A percentile compares a stretch with the other conserved stretches of the same genome.
Evolutionary conservation across 1,284 basidiomycete species (phyloP).

Genomic region (Leccinum colubrinum): DNA sequence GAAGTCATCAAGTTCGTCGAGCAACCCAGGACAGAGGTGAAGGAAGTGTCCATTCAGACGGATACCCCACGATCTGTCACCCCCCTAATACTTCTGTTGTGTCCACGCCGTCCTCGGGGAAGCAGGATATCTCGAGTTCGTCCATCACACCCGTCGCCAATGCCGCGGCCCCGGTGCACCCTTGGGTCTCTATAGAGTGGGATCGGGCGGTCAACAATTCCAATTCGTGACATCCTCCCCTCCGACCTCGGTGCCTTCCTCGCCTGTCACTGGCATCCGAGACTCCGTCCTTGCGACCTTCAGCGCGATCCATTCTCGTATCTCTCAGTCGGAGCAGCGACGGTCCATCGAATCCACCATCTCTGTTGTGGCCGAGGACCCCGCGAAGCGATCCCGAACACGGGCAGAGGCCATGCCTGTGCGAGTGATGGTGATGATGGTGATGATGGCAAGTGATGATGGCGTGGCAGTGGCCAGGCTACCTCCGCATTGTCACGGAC

Average conservation of each 20-base stretch:
- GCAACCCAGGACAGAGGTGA: constrained; percentile 56
- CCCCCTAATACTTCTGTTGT: constrained; percentile 27
- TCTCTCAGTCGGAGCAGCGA: constrained; percentile 41
- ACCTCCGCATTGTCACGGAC: neutral
- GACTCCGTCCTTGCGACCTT: constrained; percentile 38
- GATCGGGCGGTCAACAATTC: constrained; percentile 64
- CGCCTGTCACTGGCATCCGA: constrained; percentile 43
- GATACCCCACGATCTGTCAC: constrained; percentile 60
- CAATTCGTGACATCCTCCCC: constrained; percentile 58
- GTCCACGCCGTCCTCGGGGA: constrained; percentile 30
- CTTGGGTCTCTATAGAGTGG: constrained; percentile 53
- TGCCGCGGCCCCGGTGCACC: constrained; percentile 25
- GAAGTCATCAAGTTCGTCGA: constrained; percentile 31
- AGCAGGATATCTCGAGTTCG: constrained; percentile 28
- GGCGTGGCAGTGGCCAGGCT: neutral
- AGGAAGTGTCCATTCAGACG: constrained; percentile 76
- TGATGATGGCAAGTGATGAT: neutral
- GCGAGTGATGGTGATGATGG: neutral
- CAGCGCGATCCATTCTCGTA: constrained; percentile 38
- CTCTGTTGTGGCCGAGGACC: constrained; percentile 46
- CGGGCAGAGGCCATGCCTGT: neutral
- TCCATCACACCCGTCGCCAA: constrained; percentile 29
- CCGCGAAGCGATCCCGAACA: constrained; percentile 49
- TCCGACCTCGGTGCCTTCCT: constrained; percentile 30
- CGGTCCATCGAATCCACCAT: constrained; percentile 62